Conservation (phyloP, 306 rosid species). For the Gastrolobium bilobum region DNA sequence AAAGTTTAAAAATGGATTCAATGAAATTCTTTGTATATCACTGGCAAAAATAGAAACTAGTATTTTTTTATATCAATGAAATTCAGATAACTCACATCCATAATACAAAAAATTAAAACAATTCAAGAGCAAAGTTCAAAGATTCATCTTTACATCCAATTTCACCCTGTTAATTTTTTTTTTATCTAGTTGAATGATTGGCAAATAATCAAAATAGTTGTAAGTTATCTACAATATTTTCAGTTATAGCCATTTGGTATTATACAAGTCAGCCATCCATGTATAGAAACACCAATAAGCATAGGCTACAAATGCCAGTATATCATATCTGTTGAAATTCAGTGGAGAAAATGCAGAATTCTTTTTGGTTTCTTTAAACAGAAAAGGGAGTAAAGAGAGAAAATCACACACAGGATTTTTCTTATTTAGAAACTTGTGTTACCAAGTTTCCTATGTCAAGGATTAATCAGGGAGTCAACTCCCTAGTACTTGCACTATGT, state of each 20-base stretch:
- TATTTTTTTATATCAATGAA: too few species aligned
- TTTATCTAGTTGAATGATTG: not conserved
- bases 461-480: too few species aligned
- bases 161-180: slow-evolving; percentile 2
- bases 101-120: slow-evolving; percentile 8
- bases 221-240: not conserved
- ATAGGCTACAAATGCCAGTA: slow-evolving; percentile 19
- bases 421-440: too few species aligned
- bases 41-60: not conserved
- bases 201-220: slow-evolving; percentile 15
- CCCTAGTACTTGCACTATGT: too few species aligned
- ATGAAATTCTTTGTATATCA: slow-evolving; percentile 36
- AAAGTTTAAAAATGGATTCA: slow-evolving; percentile 33
- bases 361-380: too few species aligned
- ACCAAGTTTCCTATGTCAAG: too few species aligned
- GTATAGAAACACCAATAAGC: not conserved
- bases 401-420: too few species aligned
- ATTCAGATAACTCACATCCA: too few species aligned
- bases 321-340: not conserved
- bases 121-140: slow-evolving; percentile 11
- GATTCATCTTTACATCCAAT: not conserved
- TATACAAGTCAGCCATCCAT: slow-evolving; percentile 10
- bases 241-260: not conserved
- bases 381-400: too few species aligned
- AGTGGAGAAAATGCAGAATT: too few species aligned